Percentiles rank a stretch among this genome's conserved stretches.
These are phyloP conservation scores for Rhizopus stolonifer DNA, from an alignment of 371 early-diverging fungal genomes.

Conservation along the genomic window DNA sequence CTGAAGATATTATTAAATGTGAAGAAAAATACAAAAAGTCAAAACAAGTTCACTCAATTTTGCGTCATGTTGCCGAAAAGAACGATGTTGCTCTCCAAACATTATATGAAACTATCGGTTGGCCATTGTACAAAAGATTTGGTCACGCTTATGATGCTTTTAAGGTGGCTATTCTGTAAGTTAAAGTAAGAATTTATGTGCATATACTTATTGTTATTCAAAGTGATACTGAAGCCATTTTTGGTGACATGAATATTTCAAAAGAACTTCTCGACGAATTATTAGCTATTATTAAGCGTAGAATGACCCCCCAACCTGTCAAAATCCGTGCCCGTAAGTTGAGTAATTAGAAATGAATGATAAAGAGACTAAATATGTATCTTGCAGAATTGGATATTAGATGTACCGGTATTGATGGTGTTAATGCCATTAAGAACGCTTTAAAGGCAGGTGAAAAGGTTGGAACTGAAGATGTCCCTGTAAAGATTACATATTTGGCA, in stretches of 20 bases:
- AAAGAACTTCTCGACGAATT: slow-evolving; percentile 74
- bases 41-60: slow-evolving; percentile 86
- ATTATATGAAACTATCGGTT: slow-evolving; percentile 90
- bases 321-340: slow-evolving; percentile 90
- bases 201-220: not conserved
- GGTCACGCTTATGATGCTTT: slow-evolving; percentile 98
- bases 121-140: slow-evolving; percentile 98
- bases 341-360: not conserved
- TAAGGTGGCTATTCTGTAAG: slow-evolving; percentile 89
- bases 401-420: slow-evolving; percentile 96
- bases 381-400: slow-evolving; percentile 77
- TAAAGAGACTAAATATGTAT: not conserved
- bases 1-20: slow-evolving; percentile 94
- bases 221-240: slow-evolving; percentile 86
- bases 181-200: too few relatives aligned
- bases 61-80: slow-evolving; percentile 94
- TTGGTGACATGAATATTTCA: slow-evolving; percentile 76
- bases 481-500: slow-evolving; percentile 80
- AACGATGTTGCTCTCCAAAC: slow-evolving; percentile 78
- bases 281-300: slow-evolving; percentile 80
- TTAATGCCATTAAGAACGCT: slow-evolving; percentile 95
- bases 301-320: slow-evolving; percentile 94
- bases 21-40: slow-evolving; percentile 97
- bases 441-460: slow-evolving; percentile 88
- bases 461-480: slow-evolving; percentile 81